Evolutionary conservation across 768 basidiomycete species (phyloP), one percentile per base, ranked within the genome.

Genomic region (Russula vinacea): DNA sequence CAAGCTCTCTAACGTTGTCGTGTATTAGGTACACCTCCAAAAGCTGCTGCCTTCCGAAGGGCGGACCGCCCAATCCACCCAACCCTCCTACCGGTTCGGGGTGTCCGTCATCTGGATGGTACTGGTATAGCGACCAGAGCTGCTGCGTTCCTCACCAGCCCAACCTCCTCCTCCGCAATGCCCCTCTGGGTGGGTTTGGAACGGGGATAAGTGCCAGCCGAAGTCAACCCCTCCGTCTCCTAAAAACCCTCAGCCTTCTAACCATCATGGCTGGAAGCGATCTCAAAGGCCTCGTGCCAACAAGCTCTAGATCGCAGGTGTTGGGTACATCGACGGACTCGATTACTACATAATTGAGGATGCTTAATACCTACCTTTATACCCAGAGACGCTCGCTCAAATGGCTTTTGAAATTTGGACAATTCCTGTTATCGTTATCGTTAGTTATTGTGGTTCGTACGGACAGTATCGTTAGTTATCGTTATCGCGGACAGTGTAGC

Each of bases 91-190:
- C 74, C 50, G 81, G 78, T 53, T 76, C 72, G 29, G 65, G 75
- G 14, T 83, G 82, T 73, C 83, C 82, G 40, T 67, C 72, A n/a
- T 75, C 77, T 26, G 74, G 72, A 56, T 80, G 81, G 74, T 83
- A 81, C 70, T 86, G 84, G 84, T 72, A 75, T 64, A 58, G 66
- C 5, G 73, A 72, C 26, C 76, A 81, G 68, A 74, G 76, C 24
- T 86, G 83, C 75, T 86, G 84, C 71, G 77, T 80, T 29, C 85
- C 86, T 59, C 73, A 73, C 53, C 69, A 78, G 65, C 80, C 80
- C 7, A 73, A 75, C 66, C 73, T 24, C 80, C 83, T 40, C 73
- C 78, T 49, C 74, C 75, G 19, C 67, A 71, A 62, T 87, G 85
- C 73, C 70, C 68, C 13, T 72, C 68, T 14, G 76, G 76, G 51